Base-by-base conservation (phyloP, 192 early-diverging fungal genomes). In the Tieghemiomyces parasiticus region DNA sequence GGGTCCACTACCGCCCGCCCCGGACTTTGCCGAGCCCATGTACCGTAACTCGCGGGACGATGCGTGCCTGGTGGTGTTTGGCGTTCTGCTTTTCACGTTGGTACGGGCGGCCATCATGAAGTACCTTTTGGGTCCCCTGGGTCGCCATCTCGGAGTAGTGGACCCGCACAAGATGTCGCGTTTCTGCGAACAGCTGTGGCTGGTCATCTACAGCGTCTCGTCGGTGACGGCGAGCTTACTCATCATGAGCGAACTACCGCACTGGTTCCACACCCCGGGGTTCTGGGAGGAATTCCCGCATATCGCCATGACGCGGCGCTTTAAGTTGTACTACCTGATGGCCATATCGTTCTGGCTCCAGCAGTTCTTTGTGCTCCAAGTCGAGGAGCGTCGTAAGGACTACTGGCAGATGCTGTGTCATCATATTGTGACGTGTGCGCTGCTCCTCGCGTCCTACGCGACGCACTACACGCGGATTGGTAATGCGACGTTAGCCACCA, bases 111-210 rank as follows among this genome's bases (percentile, higher is more conserved):
- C 45, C 4, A 49, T 65, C 31, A 75, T 75, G 65, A 51, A 64
- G 35, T 58, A 61, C 25, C 16, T 72, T 13, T 60, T 75, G 3
- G 58, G 59, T 50, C 74, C 74, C 38, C 61, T 75, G 59, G 63
- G 63, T 22, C 58, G 44, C 24, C 66, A 61, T 65, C 65, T 59
- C 29, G 66, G 66, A 29, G 68, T 75, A 56, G 55, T 60, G 24
- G 64, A 70, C 13, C 26, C 32, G 30, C 58, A 70, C 22, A 70
- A 64, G 38, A 35, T n/a, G 25, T 50, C 64, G 3, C 70, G 77
- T 51, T 81, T 81, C 59, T 58, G 71, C 66, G 79, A 81, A 45
- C 74, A 72, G 65, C 60, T 55, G 0, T 81, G 79, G 79, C 54
- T 68, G 31, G 35, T 73, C 28, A 30, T 71, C 29, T 78, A 76